phyloP scores from a whole-genome alignment of 139 green algal species.

The Chloropicon primus region DNA sequence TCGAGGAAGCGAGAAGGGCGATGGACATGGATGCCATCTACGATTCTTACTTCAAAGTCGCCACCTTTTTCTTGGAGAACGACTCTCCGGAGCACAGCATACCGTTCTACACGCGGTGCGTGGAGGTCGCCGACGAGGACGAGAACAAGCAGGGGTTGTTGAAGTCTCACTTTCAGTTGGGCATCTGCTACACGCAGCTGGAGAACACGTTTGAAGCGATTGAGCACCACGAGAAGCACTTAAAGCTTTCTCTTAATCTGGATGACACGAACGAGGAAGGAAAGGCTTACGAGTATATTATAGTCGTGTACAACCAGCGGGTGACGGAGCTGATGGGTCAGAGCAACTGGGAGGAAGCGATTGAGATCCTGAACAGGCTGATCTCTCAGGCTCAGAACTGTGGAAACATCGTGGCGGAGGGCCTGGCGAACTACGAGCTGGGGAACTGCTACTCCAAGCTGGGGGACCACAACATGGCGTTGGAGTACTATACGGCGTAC shows the following conservation, averaged over 20 bases:
- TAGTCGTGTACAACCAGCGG: slow-evolving; percentile 28
- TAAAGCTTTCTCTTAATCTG: not conserved
- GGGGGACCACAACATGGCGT: slow-evolving; percentile 2
- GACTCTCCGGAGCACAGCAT: not conserved
- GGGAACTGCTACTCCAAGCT: slow-evolving; percentile 31
- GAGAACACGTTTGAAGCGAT: slow-evolving; percentile 23
- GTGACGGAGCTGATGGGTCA: slow-evolving; percentile 28
- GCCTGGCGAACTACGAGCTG: slow-evolving; percentile 30
- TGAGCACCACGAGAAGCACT: slow-evolving; percentile 24
- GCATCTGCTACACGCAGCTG: slow-evolving; percentile 37
- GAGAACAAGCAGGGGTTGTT: not conserved
- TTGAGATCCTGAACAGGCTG: slow-evolving; percentile 26
- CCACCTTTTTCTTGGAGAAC: not conserved
- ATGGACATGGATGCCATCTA: slow-evolving; percentile 2
- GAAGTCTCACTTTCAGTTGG: slow-evolving; percentile 31
- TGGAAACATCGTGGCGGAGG: slow-evolving; percentile 21
- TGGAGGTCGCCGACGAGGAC: not conserved
- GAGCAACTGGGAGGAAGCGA: slow-evolving; percentile 13
- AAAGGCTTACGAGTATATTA: slow-evolving; percentile 1
- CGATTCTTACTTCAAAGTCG: slow-evolving; percentile 1
- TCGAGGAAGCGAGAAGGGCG: not conserved
- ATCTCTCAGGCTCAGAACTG: slow-evolving; percentile 22
- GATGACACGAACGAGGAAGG: slow-evolving; percentile 1
- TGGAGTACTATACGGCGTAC: slow-evolving; percentile 14
- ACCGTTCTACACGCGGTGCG: slow-evolving; percentile 7